Base-by-base conservation (phyloP, 2,329 filamentous ascomycete species). In the Fusarium paranaense region DNA sequence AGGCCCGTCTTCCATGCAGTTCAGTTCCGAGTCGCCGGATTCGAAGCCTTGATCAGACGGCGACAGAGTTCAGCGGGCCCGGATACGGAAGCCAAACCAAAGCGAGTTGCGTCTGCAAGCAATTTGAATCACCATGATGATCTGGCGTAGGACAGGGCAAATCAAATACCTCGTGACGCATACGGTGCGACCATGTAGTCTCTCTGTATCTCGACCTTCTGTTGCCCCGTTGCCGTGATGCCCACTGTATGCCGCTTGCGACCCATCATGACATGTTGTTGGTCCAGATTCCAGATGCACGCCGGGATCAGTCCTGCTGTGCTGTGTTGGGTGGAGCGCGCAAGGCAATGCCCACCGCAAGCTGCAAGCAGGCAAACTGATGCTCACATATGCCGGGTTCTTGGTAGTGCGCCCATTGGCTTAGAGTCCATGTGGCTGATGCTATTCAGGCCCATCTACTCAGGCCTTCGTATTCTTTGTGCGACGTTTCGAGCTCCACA, bases 401-500 rank as follows among this genome's bases (percentile, higher is more conserved):
- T n/a, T 65, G 37, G 30, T 37, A 45, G 7, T n/a, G 16, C 32
- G 32, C 25, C 64, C 20, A 75, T 70, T 75, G 69, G 72, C 18
- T 62, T 9, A 22, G 20, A 8, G 16, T 20, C 60, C 37, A 32
- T 20, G 72, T 70, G 69, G 57, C 66, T 63, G 69, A 62, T 47
- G 57, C 57, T 73, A 70, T 65, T 62, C 66, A 33, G 72, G 72
- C 38, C 62, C 70, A 30, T 64, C 30, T 40, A 27, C 64, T 67
- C 66, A 67, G 72, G 57, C 52, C 62, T 57, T 75, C 60, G 69
- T 73, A 73, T 70, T 32, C 62, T 38, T 70, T 75, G 72, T 74
- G 60, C 35, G 25, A 75, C 62, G 25, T 60, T 16, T 38, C 33
- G 16, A n/a, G 18, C n/a, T 65, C 40, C 27, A 69, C 52, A n/a